Base-by-base conservation (phyloP, 352 stramenopile species). In the Phytophthora cactorum region DNA sequence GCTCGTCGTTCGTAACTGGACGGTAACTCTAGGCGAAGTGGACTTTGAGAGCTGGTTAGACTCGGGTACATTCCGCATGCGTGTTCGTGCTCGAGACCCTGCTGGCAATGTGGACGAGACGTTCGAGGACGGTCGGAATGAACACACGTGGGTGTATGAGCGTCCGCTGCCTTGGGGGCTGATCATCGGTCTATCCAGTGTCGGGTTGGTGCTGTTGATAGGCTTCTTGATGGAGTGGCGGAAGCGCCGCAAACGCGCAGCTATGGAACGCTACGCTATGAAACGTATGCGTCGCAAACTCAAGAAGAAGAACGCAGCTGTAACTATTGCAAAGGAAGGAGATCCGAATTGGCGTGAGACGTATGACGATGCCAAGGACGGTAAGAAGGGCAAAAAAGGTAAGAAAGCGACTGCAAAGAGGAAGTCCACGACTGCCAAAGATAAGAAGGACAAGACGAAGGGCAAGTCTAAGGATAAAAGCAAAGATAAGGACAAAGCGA, bases 261-360 rank as follows among this genome's bases (percentile, higher is more conserved):
- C 91, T 17, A 94, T 98, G 77, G 89, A 98, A 64, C 86, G 90
- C n/a, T 98, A 98, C 66, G 91, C 93, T 4, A 96, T 98, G 78
- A 97, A 98, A 70, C 89, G 95, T 52, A 96, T 98, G 86, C 81
- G 93, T 4, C 78, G 95, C 50, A 98, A 98, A 65, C 91, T 98
- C 66, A 98, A 98, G 67, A 88, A 82, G 63, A 89, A 84, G 41
- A 89, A 93, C 58, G 79, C 58, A 12, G 91, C 89, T n/a, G 88
- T 98, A 64, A 84, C 96, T 56, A 84, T 89, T 29, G 98, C 3
- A 56, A 80, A 70, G 15, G 63, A 84, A 12, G 75, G 73, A 1
- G 87, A 93, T 28, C 80, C 74, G 0, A 87, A 96, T 70, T 96
- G 88, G 87, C 70, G 84, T 3, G 80, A 90, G 57, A 91, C 88